Conservation (phyloP, 83 land plant species). For the Diphasiastrum complanatum region DNA sequence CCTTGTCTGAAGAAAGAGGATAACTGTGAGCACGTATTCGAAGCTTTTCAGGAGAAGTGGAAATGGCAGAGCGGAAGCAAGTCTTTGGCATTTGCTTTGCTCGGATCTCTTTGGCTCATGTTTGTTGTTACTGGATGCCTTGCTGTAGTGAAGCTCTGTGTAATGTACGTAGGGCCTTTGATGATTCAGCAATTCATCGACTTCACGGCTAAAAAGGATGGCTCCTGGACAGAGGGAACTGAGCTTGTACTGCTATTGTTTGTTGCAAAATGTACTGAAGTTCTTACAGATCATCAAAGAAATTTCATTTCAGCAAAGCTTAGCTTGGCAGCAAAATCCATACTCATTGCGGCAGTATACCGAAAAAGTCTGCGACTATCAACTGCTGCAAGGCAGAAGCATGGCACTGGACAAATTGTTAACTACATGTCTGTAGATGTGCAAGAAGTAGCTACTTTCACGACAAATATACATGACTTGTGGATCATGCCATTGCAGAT, state of each 20-base stretch:
- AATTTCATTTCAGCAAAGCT: constrained; percentile 4
- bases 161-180: constrained; percentile 13
- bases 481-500: constrained; percentile 14
- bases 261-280: no score
- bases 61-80: neutral
- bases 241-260: neutral
- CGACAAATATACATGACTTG: constrained; percentile 1
- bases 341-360: constrained; percentile 8
- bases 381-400: neutral
- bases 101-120: neutral
- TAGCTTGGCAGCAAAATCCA: neutral
- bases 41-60: neutral
- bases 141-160: neutral
- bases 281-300: no score
- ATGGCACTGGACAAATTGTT: constrained; percentile 12
- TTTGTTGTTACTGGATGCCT: neutral
- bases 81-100: neutral
- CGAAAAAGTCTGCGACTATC: constrained; percentile 1
- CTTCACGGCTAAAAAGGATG: neutral
- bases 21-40: neutral
- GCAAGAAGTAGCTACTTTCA: constrained; percentile 5
- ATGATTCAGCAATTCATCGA: no score
- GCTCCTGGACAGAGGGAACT: neutral
- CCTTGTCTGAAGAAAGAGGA: neutral
- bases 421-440: constrained; percentile 17